Evolutionary conservation across 345 rosid species (phyloP), one percentile per base, ranked within the genome.

Genomic region (Garcia nutans): DNA sequence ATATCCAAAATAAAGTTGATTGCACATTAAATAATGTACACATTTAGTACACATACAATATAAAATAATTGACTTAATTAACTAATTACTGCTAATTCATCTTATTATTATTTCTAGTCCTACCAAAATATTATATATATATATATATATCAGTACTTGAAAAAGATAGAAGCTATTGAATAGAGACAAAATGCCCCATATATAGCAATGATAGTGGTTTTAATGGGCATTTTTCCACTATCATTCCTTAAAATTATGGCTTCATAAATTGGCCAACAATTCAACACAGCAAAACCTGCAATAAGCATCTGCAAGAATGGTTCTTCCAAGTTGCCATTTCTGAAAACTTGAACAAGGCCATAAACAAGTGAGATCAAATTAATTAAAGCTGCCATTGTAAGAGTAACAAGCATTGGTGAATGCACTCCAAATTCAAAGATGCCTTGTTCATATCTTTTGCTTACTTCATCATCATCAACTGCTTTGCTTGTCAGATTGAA

Each of bases 401-500:
- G 33, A 12, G 81, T 72, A 54, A 87, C 84, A 61, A 91, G 89
- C 86, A 95, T 77, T 1, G 91, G 89, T 0, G 88, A 86, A 41
- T 84, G 28, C 1, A 73, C 84, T 8, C 96, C 91, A 6, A 93
- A 90, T 45, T 92, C 92, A 2, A 90, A 92, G 0, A 84, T 62
- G 33, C 85, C 93, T 76, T 84, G 81, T 64, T 81, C 86, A 12
- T 89, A 91, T 78, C 84, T 79, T 75, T 88, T 88, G 37, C 79
- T 84, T 47, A 81, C 93, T 74, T 91, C 89, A 0, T 82, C 89
- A 0, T 82, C 81, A 2, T 84, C 86, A 2, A 74, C 57, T 1
- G 82, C 84, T 85, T 95, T 92, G 88, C 83, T 89, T 3, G 96
- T 92, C 63, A 92, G 74, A 54, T 77, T 87, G 81, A 90, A 95